phyloP scores from a whole-genome alignment of 2,329 filamentous ascomycete genomes.

The Cytospora chrysosperma region DNA sequence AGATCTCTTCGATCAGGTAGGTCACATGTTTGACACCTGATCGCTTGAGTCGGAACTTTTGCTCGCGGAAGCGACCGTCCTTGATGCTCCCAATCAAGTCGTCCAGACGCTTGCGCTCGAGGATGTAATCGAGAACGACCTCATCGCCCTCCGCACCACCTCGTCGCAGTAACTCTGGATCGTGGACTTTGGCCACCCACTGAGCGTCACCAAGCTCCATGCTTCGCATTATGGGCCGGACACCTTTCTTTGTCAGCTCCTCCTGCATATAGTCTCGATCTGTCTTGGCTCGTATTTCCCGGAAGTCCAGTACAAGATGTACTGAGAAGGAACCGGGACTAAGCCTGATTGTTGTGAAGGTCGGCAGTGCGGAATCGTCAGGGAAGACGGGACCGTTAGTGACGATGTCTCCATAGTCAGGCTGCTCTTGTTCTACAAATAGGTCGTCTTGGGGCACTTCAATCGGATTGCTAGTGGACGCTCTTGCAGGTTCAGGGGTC shows the following conservation, averaged over 20 bases:
- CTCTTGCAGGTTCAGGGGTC: neutral
- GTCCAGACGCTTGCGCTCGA: constrained; percentile 78
- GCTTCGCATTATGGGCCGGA: constrained; percentile 64
- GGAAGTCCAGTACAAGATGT: constrained; percentile 70
- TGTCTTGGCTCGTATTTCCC: constrained; percentile 70
- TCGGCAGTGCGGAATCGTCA: constrained; percentile 38
- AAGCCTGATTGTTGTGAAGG: constrained; percentile 60
- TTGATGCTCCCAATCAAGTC: constrained; percentile 79
- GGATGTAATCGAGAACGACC: constrained; percentile 75
- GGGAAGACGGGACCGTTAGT: constrained; percentile 36
- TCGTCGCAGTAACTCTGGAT: constrained; percentile 53
- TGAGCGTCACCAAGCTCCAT: constrained; percentile 74
- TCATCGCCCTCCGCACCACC: constrained; percentile 65
- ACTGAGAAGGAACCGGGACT: constrained; percentile 68
- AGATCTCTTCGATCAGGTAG: constrained; percentile 75
- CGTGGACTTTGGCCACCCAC: constrained; percentile 74
- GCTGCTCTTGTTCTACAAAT: constrained; percentile 26
- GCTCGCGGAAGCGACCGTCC: constrained; percentile 79
- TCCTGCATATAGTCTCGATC: constrained; percentile 77
- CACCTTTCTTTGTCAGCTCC: constrained; percentile 65
- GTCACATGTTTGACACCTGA: constrained; percentile 74
- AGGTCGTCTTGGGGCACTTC: constrained; percentile 22
- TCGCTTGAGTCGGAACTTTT: constrained; percentile 74
- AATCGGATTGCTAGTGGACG: neutral
- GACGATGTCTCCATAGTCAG: constrained; percentile 40